phyloP scores from a whole-genome alignment of 2,329 filamentous ascomycete species.

The Nigrospora oryzae region DNA sequence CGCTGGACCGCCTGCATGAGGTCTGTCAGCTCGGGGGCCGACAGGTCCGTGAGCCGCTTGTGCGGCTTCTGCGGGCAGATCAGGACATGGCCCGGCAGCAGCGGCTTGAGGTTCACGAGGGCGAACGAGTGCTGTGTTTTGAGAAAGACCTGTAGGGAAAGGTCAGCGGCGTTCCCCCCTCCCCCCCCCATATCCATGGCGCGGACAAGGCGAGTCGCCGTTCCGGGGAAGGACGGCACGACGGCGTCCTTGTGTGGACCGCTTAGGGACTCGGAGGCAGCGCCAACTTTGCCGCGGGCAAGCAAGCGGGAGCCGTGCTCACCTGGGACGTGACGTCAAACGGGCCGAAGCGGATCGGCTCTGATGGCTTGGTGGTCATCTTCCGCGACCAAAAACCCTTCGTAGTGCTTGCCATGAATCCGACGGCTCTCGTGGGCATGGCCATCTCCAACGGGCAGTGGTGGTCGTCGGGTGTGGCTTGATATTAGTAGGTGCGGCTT shows the following conservation, averaged over 20 bases:
- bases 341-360: constrained; percentile 58
- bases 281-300: too few species aligned
- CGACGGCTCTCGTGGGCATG: too few species aligned
- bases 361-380: constrained; percentile 8
- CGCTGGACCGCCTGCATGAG: constrained; percentile 82
- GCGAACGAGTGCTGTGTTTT: constrained; percentile 72
- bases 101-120: constrained; percentile 89
- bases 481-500: too few species aligned
- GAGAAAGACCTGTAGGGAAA: constrained; percentile 68
- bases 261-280: too few species aligned
- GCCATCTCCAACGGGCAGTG: too few species aligned
- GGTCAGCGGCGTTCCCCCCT: background rate
- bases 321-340: constrained; percentile 72
- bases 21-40: constrained; percentile 62
- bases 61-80: constrained; percentile 68
- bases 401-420: too few species aligned
- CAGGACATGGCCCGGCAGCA: constrained; percentile 88
- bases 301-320: constrained; percentile 10
- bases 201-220: too few species aligned
- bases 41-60: constrained; percentile 68
- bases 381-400: constrained; percentile 1
- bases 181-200: too few species aligned
- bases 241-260: too few species aligned
- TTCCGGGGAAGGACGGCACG: too few species aligned
- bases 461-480: too few species aligned